Percentiles rank a stretch among this genome's conserved stretches.
These are phyloP conservation scores for Curvularia eragrostidis DNA, from an alignment of 2,329 filamentous ascomycete genomes.

Conservation along the genomic window DNA sequence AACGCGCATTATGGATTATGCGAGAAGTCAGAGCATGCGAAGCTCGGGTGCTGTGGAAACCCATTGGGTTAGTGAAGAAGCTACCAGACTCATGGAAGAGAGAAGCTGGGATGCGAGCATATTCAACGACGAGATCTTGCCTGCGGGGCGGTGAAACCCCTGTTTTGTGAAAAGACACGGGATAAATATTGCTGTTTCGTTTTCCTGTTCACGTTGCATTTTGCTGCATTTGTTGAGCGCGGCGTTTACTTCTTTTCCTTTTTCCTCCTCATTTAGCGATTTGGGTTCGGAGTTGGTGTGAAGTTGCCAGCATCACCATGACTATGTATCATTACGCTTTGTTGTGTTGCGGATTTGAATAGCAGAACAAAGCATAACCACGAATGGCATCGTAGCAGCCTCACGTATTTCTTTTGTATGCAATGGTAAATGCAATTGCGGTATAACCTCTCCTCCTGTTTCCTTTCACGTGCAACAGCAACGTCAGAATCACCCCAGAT, in stretches of 20 bases:
- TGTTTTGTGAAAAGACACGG: background rate
- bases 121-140: constrained; percentile 31
- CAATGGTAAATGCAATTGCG: background rate
- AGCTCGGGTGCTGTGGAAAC: constrained; percentile 5
- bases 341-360: constrained; percentile 9
- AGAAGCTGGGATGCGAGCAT: constrained; percentile 35
- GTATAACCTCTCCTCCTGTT: background rate
- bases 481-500: background rate
- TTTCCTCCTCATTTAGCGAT: constrained; percentile 1
- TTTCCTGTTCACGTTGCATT: constrained; percentile 14
- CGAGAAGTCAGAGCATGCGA: constrained; percentile 4
- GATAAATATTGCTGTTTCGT: background rate
- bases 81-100: constrained; percentile 22
- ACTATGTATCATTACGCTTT: background rate
- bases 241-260: constrained; percentile 17
- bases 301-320: constrained; percentile 10
- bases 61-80: constrained; percentile 16
- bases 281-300: constrained; percentile 1
- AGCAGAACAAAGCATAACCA: background rate
- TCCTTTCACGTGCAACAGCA: background rate
- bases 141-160: constrained; percentile 1
- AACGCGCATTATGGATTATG: constrained; percentile 9
- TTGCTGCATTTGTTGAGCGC: constrained; percentile 21
- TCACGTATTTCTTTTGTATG: background rate
- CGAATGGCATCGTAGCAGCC: background rate